phyloP scores from a whole-genome alignment of 176 grass and related monocot species.

The Dactylis glomerata region DNA sequence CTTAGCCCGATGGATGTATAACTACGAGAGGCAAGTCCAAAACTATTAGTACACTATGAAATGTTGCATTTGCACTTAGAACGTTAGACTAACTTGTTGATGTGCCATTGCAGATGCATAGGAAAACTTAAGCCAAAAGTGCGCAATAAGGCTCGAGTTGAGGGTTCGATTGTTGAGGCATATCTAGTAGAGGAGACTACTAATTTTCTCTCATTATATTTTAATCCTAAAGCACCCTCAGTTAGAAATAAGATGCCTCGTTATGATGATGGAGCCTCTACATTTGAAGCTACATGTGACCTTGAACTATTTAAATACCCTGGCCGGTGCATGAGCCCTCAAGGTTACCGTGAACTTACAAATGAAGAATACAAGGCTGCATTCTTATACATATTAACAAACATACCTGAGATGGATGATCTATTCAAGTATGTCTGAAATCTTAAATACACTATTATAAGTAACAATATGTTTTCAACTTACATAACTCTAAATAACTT shows the following conservation, averaged over 20 bases:
- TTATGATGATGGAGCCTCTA: conserved; percentile 1
- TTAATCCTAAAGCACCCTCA: not conserved
- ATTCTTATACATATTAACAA: not conserved
- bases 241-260: not conserved
- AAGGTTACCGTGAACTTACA: not conserved
- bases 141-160: not conserved
- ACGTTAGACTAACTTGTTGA: too few species aligned
- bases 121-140: too few species aligned
- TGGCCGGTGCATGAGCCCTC: not conserved
- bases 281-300: not conserved
- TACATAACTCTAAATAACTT: not conserved
- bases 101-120: not conserved
- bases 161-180: not conserved
- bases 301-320: not conserved
- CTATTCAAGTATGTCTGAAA: not conserved
- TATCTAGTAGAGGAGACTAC: not conserved
- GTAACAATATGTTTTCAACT: not conserved
- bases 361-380: not conserved
- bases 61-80: too few species aligned
- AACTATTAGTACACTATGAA: too few species aligned
- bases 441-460: not conserved
- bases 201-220: not conserved
- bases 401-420: not conserved
- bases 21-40: not conserved
- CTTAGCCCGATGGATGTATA: not conserved